phyloP scores from a whole-genome alignment of 768 basidiomycete genomes.

The Rhodotorula graminis region DNA sequence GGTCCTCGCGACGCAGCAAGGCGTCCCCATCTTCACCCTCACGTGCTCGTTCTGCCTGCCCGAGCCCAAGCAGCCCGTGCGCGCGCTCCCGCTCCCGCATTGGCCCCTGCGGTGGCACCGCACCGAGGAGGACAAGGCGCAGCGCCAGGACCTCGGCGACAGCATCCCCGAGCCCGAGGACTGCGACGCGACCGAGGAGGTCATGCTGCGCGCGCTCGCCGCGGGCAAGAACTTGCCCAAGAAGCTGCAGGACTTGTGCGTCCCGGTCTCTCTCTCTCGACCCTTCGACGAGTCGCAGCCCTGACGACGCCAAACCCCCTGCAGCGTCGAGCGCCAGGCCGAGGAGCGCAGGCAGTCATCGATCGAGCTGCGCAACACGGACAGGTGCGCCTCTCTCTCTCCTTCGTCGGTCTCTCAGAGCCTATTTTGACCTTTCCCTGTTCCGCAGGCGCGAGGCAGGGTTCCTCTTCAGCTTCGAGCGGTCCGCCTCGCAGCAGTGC shows the following conservation, averaged over 20 bases:
- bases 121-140: slow-evolving; percentile 13
- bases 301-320: too few species aligned
- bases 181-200: slow-evolving; percentile 40
- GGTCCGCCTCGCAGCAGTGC: slow-evolving; percentile 17
- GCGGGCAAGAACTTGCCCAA: slow-evolving; percentile 23
- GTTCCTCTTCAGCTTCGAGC: slow-evolving; percentile 6
- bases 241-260: slow-evolving; percentile 39
- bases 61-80: slow-evolving; percentile 39
- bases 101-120: slow-evolving; percentile 14
- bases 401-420: too few species aligned
- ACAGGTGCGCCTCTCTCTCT: slow-evolving; percentile 13
- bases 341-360: slow-evolving; percentile 40
- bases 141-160: neutral
- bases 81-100: slow-evolving; percentile 17
- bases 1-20: slow-evolving; percentile 41
- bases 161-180: slow-evolving; percentile 35
- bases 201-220: slow-evolving; percentile 29
- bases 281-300: too few species aligned
- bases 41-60: slow-evolving; percentile 41
- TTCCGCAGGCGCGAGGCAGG: slow-evolving; percentile 16
- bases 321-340: slow-evolving; percentile 29
- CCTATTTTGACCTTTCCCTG: too few species aligned
- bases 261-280: too few species aligned
- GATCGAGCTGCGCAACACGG: slow-evolving; percentile 41
- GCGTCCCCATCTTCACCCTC: slow-evolving; percentile 42